phyloP scores from a whole-genome alignment of 1,284 basidiomycete genomes.

The Ceratobasidium sp. region DNA sequence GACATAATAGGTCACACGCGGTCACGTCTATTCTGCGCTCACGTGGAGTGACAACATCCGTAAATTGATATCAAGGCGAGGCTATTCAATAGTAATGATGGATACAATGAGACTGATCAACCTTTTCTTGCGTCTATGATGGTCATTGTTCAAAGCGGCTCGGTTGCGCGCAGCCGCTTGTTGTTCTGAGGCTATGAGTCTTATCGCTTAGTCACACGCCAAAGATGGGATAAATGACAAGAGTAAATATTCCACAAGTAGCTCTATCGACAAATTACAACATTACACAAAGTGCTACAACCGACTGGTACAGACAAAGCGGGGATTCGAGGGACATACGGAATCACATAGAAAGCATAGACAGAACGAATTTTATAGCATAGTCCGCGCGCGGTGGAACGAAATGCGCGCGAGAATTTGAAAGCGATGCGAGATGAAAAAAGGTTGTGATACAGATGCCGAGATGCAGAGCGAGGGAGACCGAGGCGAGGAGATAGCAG shows the following conservation, averaged over 20 bases:
- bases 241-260: no score
- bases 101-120: neutral
- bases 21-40: conserved; percentile 11
- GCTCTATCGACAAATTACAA: no score
- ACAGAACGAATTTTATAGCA: conserved; percentile 5
- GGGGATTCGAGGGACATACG: no score
- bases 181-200: neutral
- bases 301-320: no score
- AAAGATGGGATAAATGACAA: neutral
- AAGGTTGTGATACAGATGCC: conserved; percentile 6
- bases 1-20: conserved; percentile 12
- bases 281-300: no score
- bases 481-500: neutral
- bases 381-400: neutral
- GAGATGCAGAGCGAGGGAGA: neutral
- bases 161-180: neutral
- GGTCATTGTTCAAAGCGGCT: neutral
- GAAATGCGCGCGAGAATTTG: conserved; percentile 5
- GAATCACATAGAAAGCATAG: conserved; percentile 14
- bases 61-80: neutral
- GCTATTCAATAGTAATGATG: no score
- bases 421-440: conserved; percentile 2
- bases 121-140: neutral
- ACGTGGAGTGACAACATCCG: neutral
- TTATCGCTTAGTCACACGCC: neutral